A percentile compares a stretch with the other conserved stretches of the same genome.
Evolutionary conservation across 805 yeast genomes (phyloP).

Genomic region (Hanseniaspora nectarophila): DNA sequence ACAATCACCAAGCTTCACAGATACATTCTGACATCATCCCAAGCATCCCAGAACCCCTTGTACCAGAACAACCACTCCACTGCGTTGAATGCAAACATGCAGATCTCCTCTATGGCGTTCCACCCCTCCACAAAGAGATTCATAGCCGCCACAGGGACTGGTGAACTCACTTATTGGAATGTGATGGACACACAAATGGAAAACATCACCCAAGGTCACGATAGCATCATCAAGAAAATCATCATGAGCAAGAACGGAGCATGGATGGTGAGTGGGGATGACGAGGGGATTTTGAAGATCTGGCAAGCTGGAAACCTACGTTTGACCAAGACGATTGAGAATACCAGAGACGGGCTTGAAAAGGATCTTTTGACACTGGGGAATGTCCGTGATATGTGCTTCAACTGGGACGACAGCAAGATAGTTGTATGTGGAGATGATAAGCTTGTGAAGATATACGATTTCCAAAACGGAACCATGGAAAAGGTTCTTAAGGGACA

Average conservation of each 20-base stretch:
- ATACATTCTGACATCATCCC: conserved; percentile 2
- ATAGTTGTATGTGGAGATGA: conserved; percentile 94
- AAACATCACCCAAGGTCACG: conserved; percentile 98
- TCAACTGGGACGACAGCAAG: conserved; percentile 80
- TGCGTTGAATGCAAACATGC: conserved; percentile 1
- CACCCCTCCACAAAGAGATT: conserved; percentile 25
- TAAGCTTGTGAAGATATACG: conserved; percentile 82
- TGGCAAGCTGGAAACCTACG: conserved; percentile 96
- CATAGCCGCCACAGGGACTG: conserved; percentile 79
- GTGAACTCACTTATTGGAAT: conserved; percentile 95
- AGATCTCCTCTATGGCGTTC: background rate
- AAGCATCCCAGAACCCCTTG: background rate
- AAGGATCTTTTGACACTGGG: conserved; percentile 52
- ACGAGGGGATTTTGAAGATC: conserved; percentile 78
- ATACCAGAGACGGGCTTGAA: background rate
- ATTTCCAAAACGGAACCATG: conserved; percentile 75
- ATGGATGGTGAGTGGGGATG: conserved; percentile 91
- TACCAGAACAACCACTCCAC: background rate
- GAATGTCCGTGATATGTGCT: conserved; percentile 74
- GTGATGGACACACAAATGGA: conserved; percentile 92
- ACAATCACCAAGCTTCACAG: background rate
- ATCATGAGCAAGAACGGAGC: conserved; percentile 82
- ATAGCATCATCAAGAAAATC: conserved; percentile 67
- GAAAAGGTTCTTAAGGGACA: conserved; percentile 78
- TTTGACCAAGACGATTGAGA: conserved; percentile 67